Conservation (phyloP, 2,329 filamentous ascomycete species). For the Neofusicoccum sp. region DNA sequence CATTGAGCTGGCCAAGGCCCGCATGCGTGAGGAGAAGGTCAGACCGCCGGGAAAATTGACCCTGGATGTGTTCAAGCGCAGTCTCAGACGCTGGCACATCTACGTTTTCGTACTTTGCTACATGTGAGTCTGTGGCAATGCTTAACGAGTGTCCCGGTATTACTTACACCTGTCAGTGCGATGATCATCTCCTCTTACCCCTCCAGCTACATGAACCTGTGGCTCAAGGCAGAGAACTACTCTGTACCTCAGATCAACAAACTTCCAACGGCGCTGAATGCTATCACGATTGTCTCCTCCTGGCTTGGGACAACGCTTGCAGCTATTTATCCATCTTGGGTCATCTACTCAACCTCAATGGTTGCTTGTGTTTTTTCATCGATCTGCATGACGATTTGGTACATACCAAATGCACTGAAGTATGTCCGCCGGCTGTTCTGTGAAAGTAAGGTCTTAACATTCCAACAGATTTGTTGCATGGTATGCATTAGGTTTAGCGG, state of each 20-base stretch:
- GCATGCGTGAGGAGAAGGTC: constrained; percentile 32
- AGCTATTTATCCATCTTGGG: constrained; percentile 52
- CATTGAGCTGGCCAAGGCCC: constrained; percentile 30
- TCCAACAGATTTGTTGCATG: constrained; percentile 40
- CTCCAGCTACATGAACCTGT: constrained; percentile 51
- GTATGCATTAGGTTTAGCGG: constrained; percentile 42
- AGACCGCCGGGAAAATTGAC: constrained; percentile 42
- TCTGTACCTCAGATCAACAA: constrained; percentile 51
- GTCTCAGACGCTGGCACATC: constrained; percentile 51
- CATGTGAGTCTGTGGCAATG: constrained; percentile 49
- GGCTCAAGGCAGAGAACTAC: constrained; percentile 51
- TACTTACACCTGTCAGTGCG: constrained; percentile 26
- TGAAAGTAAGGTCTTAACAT: too few species aligned
- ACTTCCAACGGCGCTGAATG: constrained; percentile 50
- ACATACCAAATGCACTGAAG: constrained; percentile 51
- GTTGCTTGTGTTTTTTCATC: constrained; percentile 44
- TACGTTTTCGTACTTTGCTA: constrained; percentile 51
- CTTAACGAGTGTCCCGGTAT: background rate
- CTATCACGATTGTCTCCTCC: constrained; percentile 49
- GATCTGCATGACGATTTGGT: constrained; percentile 50
- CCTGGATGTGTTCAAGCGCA: constrained; percentile 47
- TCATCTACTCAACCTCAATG: constrained; percentile 46
- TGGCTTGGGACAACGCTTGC: constrained; percentile 52
- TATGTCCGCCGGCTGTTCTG: constrained; percentile 28
- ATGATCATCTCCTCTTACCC: constrained; percentile 41